These are phyloP conservation scores for Tulasnella sp. DNA, from an alignment of 768 basidiomycete species.

Conservation along the genomic window DNA sequence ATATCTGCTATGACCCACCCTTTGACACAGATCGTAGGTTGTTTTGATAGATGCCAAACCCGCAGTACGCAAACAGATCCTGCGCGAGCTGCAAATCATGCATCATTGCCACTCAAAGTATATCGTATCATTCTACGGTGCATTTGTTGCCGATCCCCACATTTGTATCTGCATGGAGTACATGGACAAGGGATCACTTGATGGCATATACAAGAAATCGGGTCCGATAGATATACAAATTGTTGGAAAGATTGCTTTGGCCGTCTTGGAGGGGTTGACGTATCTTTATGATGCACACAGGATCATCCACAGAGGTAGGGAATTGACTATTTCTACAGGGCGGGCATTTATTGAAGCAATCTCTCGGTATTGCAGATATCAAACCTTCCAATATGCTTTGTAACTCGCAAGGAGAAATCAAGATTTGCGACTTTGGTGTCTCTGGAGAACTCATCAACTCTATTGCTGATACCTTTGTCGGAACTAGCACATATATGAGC, in stretches of 20 bases:
- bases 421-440: conserved; percentile 98
- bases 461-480: conserved; percentile 97
- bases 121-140: conserved; percentile 96
- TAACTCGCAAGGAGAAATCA: conserved; percentile 91
- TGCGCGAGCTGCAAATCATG: conserved; percentile 98
- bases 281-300: conserved; percentile 96
- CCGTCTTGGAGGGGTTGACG: conserved; percentile 87
- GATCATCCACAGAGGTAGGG: conserved; percentile 93
- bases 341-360: background rate
- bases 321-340: background rate
- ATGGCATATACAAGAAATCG: conserved; percentile 91
- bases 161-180: conserved; percentile 99
- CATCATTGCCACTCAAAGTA: conserved; percentile 87
- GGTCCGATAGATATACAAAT: conserved; percentile 88
- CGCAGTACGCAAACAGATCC: conserved; percentile 89
- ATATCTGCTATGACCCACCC: no score
- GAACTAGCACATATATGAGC: conserved; percentile 99
- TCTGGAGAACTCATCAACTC: conserved; percentile 98
- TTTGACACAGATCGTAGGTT: no score
- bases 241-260: conserved; percentile 86
- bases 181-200: conserved; percentile 88
- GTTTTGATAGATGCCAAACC: conserved; percentile 96
- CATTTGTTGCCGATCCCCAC: conserved; percentile 92
- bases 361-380: conserved; percentile 52
- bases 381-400: conserved; percentile 96